Percentiles rank a stretch among this genome's conserved stretches.
Conservation (phyloP, 2,329 filamentous ascomycete species). For the Parasarocladium wereldwijsianum region DNA sequence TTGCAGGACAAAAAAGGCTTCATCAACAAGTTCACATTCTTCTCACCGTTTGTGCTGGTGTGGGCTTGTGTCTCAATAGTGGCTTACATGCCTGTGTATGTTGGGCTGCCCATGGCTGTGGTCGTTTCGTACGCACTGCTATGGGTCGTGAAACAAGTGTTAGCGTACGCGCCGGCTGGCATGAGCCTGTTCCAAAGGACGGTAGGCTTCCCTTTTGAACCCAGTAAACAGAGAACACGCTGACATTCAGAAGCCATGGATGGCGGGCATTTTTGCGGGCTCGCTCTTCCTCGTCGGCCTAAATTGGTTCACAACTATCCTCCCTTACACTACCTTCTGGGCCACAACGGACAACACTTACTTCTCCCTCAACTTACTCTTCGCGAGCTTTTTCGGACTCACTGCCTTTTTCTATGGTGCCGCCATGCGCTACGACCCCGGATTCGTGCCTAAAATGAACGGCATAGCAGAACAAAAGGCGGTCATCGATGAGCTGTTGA, state of each 20-base stretch:
- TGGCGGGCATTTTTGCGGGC: slow-evolving; percentile 84
- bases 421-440: slow-evolving; percentile 79
- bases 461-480: slow-evolving; percentile 83
- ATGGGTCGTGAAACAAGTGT: slow-evolving; percentile 59
- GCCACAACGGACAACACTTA: slow-evolving; percentile 22
- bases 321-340: slow-evolving; percentile 31
- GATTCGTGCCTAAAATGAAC: slow-evolving; percentile 80
- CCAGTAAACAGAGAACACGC: no score
- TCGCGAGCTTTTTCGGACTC: slow-evolving; percentile 46
- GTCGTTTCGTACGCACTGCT: slow-evolving; percentile 57
- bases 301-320: slow-evolving; percentile 59
- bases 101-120: slow-evolving; percentile 59
- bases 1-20: slow-evolving; percentile 65
- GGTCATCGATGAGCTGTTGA: slow-evolving; percentile 75
- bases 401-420: slow-evolving; percentile 77
- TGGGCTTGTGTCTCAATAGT: slow-evolving; percentile 57
- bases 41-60: slow-evolving; percentile 72
- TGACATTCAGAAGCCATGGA: slow-evolving; percentile 50
- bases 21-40: slow-evolving; percentile 74
- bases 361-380: slow-evolving; percentile 66
- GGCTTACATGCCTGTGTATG: slow-evolving; percentile 57
- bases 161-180: slow-evolving; percentile 71
- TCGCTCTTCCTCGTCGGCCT: slow-evolving; percentile 69
- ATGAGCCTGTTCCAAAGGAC: slow-evolving; percentile 87
- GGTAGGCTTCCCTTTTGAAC: slow-evolving; percentile 30